Evolutionary conservation across 2,329 filamentous ascomycete genomes (phyloP).

Genomic region (Dryadomyces quercus-mongolicae): DNA sequence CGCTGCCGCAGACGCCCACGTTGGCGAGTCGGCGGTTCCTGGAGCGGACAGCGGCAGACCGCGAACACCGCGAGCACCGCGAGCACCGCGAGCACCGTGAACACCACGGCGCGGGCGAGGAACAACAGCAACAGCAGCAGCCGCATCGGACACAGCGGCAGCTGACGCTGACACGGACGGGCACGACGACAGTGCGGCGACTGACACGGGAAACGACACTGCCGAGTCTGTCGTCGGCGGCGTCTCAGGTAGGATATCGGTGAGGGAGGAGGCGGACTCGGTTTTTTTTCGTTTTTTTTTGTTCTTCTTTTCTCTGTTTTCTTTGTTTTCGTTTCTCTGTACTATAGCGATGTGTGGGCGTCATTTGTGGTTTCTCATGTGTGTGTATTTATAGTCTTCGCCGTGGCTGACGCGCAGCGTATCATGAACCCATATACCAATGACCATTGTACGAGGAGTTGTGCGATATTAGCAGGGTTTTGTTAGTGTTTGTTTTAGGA

Average conservation of each 20-base stretch:
- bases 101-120: not conserved
- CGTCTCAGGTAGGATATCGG: conserved; percentile 30
- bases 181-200: conserved; percentile 18
- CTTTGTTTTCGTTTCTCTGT: not conserved
- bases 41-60: conserved; percentile 28
- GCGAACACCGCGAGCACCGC: conserved; percentile 25
- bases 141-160: conserved; percentile 19
- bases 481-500: too few species aligned
- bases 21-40: conserved; percentile 31
- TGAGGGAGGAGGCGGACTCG: conserved; percentile 17
- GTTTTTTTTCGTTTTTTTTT: not conserved
- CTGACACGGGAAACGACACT: conserved; percentile 31
- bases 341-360: not conserved
- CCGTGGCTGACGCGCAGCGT: conserved; percentile 2
- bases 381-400: not conserved
- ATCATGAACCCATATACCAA: conserved; percentile 3
- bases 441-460: too few species aligned
- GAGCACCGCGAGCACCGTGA: conserved; percentile 19
- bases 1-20: not conserved
- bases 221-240: conserved; percentile 24
- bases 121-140: not conserved
- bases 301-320: not conserved
- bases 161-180: conserved; percentile 23
- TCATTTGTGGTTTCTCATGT: not conserved
- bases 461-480: too few species aligned